Percentiles rank a stretch among this genome's conserved stretches.
Conservation (phyloP, 345 rosid species). For the Brassica carinata region DNA sequence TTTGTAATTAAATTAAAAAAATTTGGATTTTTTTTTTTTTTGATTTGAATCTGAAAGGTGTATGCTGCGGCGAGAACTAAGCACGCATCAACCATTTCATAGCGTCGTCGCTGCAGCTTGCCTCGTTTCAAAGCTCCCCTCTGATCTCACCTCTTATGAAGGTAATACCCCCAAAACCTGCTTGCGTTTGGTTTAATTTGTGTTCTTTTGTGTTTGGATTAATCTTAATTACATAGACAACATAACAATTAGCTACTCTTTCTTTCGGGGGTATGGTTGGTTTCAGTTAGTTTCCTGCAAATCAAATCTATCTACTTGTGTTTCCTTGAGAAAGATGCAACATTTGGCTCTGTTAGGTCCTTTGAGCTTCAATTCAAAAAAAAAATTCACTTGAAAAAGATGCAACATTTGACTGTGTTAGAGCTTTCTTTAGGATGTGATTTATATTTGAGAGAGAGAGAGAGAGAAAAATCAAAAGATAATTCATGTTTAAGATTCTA, state of each 20-base stretch:
- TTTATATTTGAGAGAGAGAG: background rate
- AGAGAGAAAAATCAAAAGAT: background rate
- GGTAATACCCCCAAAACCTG: conserved; percentile 41
- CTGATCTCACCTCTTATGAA: conserved; percentile 48
- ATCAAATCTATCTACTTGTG: background rate
- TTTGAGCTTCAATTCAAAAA: no score
- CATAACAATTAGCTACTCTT: background rate
- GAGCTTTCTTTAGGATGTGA: conserved; percentile 2
- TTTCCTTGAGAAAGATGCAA: background rate
- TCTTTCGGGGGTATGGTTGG: background rate
- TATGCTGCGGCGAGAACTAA: conserved; percentile 60
- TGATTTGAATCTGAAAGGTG: conserved; percentile 42
- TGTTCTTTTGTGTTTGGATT: background rate
- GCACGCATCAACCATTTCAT: conserved; percentile 64
- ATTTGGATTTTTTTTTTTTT: no score
- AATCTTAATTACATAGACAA: background rate
- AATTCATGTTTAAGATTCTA: background rate
- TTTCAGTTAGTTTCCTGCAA: background rate
- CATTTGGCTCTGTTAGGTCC: background rate
- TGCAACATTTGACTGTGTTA: background rate
- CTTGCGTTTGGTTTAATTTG: background rate
- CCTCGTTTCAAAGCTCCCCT: conserved; percentile 68
- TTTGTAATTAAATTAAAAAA: no score
- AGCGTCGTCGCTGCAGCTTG: conserved; percentile 66
- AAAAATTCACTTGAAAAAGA: background rate